Conservation (phyloP, 2,329 filamentous ascomycete genomes). For the Calonectria pteridis region DNA sequence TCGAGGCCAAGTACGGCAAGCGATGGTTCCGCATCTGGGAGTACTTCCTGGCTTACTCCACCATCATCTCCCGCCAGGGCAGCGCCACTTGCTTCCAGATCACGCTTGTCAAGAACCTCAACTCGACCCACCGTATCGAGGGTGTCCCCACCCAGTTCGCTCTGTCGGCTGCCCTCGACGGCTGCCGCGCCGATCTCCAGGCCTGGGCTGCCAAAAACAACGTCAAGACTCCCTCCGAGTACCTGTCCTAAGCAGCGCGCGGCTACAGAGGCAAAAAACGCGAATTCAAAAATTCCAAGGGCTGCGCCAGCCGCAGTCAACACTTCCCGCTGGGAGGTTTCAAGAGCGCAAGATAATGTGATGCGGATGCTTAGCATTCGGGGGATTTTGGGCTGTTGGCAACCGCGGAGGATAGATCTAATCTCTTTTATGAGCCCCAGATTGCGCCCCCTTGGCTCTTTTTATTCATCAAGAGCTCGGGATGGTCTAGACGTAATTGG, state of each 20-base stretch:
- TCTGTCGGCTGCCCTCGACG: constrained; percentile 71
- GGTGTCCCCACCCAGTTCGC: constrained; percentile 79
- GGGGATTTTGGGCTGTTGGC: constrained; percentile 1
- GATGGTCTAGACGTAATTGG: constrained; percentile 42
- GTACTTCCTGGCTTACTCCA: constrained; percentile 89
- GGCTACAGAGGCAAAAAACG: neutral
- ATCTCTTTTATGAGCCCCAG: constrained; percentile 38
- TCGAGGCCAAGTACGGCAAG: constrained; percentile 93
- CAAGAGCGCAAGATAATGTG: constrained; percentile 15
- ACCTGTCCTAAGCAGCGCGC: constrained; percentile 32
- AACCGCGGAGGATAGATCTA: constrained; percentile 32
- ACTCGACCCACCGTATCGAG: constrained; percentile 86
- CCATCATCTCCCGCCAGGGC: constrained; percentile 88
- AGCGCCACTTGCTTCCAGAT: constrained; percentile 91
- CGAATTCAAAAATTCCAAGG: constrained; percentile 2
- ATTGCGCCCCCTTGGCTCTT: constrained; percentile 42
- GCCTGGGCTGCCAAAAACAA: constrained; percentile 54
- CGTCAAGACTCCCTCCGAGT: constrained; percentile 48
- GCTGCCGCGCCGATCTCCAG: constrained; percentile 49
- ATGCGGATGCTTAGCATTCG: constrained; percentile 9
- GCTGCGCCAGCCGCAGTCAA: constrained; percentile 10
- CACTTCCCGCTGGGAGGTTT: constrained; percentile 6
- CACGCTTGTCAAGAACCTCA: constrained; percentile 91
- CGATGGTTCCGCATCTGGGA: constrained; percentile 98
- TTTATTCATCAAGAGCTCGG: too few species aligned